Evolutionary conservation across 2,329 filamentous ascomycete species (phyloP), one percentile per base, ranked within the genome.

Genomic region (Fusarium sp.): DNA sequence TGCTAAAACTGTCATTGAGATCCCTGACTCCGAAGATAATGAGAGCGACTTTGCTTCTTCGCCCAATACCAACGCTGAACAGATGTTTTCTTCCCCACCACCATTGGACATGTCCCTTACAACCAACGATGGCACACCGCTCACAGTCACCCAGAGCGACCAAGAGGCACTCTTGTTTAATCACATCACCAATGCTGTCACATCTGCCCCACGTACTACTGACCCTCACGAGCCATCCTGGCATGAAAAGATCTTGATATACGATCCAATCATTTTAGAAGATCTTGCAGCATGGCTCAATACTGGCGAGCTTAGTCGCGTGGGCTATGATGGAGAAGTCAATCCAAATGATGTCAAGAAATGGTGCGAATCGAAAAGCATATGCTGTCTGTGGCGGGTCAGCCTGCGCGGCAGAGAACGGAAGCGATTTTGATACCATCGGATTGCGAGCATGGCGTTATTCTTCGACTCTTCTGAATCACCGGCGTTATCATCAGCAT

Each of bases 211-310:
- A 7, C 84, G 84, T 18, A 85, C 87, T 1, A 84, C 76, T 8
- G 84, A 91, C 71, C 82, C 86, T 2, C 71, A 72, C 12, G 79
- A 86, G 6, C 90, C 90, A 20, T 94, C 90, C 5, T 98, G 95
- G 93, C 87, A 97, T 75, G 94, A 98, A 82, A 97, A 95, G 83
- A 98, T 99, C 51, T 85, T 98, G 11, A 89, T 98, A 79, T 98
- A 97, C 79, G 95, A 98, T 77, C 94, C 95, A 0, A 92, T 99
- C 47, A 87, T 96, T 3, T 82, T 98, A 0, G 95, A 98, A 81
- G 95, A 98, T 73, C 84, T 99, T 20, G 89, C 95, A 0, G 83
- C 85, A 1, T 98, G 95, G 93, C 83, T 98, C 22, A 98, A 97
- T 75, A 87, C 87, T 7, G 92, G 92, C 18, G 89, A 90, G 30